A percentile compares a stretch with the other conserved stretches of the same genome.
Evolutionary conservation across 2,329 filamentous ascomycete species (phyloP).

Genomic region (Stachybotrys elegans): DNA sequence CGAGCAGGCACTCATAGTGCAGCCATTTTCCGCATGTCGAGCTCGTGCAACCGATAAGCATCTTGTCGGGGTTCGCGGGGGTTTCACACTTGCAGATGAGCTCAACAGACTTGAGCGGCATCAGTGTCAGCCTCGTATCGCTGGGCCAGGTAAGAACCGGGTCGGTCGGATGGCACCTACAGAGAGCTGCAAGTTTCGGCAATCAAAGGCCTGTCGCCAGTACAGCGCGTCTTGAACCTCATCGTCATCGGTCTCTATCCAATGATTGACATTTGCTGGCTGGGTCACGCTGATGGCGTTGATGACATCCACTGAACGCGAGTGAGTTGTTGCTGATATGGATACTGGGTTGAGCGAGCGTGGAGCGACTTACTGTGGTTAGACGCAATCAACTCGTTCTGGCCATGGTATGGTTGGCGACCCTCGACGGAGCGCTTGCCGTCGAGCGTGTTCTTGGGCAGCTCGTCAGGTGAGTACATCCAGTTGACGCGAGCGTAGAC

Average conservation of each 20-base stretch:
- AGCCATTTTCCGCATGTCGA: conserved; percentile 54
- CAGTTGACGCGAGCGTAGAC: conserved; percentile 74
- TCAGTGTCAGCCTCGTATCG: too few relatives aligned
- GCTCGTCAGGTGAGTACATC: conserved; percentile 72
- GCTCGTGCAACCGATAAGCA: conserved; percentile 52
- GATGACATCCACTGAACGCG: conserved; percentile 60
- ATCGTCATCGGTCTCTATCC: conserved; percentile 65
- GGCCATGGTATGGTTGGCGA: conserved; percentile 62
- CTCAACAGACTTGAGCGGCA: conserved; percentile 39
- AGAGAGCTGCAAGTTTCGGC: conserved; percentile 51
- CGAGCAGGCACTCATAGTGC: conserved; percentile 55
- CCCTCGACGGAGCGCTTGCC: conserved; percentile 44
- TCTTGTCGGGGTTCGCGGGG: conserved; percentile 58
- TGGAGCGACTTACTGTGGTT: conserved; percentile 56
- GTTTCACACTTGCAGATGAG: conserved; percentile 53
- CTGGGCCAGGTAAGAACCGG: too few relatives aligned
- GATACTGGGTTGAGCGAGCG: too few relatives aligned
- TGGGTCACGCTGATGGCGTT: conserved; percentile 67
- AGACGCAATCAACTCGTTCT: conserved; percentile 63
- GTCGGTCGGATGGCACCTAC: conserved; percentile 35
- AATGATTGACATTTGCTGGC: conserved; percentile 56
- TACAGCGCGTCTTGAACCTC: conserved; percentile 55
- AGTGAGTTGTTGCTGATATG: too few relatives aligned
- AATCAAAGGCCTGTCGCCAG: conserved; percentile 62
- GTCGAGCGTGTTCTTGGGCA: conserved; percentile 50